Conservation (phyloP, 148 eudicot genomes). For the Mesembryanthemum crystallinum region DNA sequence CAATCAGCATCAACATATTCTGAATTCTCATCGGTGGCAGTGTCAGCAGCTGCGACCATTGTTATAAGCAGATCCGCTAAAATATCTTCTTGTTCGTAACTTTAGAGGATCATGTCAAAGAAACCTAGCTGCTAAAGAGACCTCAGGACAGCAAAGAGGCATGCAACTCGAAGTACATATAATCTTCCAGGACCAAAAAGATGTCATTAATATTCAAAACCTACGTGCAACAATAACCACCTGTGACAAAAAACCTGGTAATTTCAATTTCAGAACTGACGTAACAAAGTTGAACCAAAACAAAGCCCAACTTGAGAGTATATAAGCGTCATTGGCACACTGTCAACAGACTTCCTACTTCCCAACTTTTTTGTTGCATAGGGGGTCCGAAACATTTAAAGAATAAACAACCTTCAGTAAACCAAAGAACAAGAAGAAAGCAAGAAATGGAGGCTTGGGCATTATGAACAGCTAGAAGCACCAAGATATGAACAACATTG, state of each 20-base stretch:
- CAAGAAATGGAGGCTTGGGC: not conserved
- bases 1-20: slow-evolving; percentile 39
- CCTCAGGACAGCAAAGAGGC: not conserved
- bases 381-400: not conserved
- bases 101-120: not conserved
- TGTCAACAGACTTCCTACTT: not conserved
- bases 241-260: not conserved
- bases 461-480: not conserved
- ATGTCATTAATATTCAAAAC: not conserved
- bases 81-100: not conserved
- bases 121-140: not conserved
- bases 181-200: not conserved
- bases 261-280: not conserved
- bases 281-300: not conserved
- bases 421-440: no score
- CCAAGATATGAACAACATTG: no score
- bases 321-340: not conserved
- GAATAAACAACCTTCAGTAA: not conserved
- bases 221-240: not conserved
- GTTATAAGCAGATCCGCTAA: not conserved
- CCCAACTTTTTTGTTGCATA: not conserved
- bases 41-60: slow-evolving; percentile 46
- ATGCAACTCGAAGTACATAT: not conserved
- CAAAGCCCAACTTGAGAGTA: not conserved
- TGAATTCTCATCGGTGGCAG: slow-evolving; percentile 26